A percentile compares a stretch with the other conserved stretches of the same genome.
These are phyloP conservation scores for Volvox carteri DNA, from an alignment of 163 green algal genomes.

Conservation along the genomic window DNA sequence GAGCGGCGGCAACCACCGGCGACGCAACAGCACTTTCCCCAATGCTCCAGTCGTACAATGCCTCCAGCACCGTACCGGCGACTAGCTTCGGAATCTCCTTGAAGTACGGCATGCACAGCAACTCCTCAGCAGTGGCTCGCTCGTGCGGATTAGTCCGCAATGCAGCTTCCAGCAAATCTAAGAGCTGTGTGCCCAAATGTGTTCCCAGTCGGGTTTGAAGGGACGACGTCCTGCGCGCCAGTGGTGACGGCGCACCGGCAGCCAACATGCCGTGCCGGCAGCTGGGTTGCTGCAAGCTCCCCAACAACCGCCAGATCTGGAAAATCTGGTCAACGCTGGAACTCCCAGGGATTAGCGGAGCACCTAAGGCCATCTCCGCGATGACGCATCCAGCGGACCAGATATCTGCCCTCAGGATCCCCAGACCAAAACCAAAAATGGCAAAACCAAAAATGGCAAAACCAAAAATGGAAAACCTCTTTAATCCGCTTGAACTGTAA, in stretches of 20 bases:
- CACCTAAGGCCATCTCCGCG: conserved; percentile 25
- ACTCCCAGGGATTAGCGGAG: background rate
- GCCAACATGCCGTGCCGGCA: background rate
- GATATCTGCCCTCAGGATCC: conserved; percentile 15
- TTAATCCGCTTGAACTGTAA: no score
- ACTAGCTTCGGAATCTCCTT: conserved; percentile 16
- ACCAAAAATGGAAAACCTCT: background rate
- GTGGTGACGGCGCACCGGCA: no score
- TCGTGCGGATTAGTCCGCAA: conserved; percentile 5
- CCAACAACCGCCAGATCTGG: background rate
- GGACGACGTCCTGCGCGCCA: conserved; percentile 25
- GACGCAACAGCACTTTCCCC: background rate
- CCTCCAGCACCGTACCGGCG: conserved; percentile 9
- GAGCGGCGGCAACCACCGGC: background rate
- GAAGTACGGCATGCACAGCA: conserved; percentile 56
- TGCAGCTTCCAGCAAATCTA: conserved; percentile 36
- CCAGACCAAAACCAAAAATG: no score
- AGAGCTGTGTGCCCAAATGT: background rate
- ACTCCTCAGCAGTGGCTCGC: conserved; percentile 5
- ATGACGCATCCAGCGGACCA: conserved; percentile 25
- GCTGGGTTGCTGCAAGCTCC: background rate
- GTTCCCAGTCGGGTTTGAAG: background rate
- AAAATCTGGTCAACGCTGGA: conserved; percentile 17
- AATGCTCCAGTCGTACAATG: conserved; percentile 1
- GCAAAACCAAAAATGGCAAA: background rate